Percentiles rank a stretch among this genome's conserved stretches.
Evolutionary conservation across 169 alveolate species (phyloP).

Genomic region (Perkinsus marinus): DNA sequence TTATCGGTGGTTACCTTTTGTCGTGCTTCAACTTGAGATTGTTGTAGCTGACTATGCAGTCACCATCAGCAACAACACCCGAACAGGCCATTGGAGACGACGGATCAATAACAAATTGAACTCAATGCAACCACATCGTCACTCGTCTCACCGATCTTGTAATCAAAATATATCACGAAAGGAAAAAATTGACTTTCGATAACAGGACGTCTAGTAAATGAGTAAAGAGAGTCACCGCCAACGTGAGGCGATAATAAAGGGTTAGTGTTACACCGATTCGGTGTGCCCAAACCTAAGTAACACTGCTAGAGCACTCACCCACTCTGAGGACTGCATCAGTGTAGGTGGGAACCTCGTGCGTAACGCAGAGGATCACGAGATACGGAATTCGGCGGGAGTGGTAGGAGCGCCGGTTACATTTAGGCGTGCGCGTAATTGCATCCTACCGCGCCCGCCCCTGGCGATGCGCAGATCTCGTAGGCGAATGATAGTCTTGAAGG

Average conservation of each 20-base stretch:
- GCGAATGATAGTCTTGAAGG: no score
- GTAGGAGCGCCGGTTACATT: background rate
- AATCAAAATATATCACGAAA: no score
- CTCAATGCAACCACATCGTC: background rate
- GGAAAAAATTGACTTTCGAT: no score
- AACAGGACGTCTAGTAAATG: no score
- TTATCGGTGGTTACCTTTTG: background rate
- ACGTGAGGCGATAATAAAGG: no score
- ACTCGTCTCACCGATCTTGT: no score
- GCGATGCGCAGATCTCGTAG: background rate
- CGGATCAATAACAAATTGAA: background rate
- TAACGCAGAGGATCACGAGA: background rate
- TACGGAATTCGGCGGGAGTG: background rate
- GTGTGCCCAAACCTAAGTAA: no score
- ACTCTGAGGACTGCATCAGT: background rate
- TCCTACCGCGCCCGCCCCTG: background rate
- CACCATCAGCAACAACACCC: background rate
- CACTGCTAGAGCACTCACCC: background rate
- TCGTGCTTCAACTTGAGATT: background rate
- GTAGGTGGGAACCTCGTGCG: background rate
- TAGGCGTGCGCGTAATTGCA: background rate
- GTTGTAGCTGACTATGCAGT: background rate
- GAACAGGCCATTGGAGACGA: background rate
- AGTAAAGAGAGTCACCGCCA: no score
- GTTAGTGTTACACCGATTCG: no score